Conservation (phyloP, 2,329 filamentous ascomycete species). For the Neopestalotiopsis sp. region DNA sequence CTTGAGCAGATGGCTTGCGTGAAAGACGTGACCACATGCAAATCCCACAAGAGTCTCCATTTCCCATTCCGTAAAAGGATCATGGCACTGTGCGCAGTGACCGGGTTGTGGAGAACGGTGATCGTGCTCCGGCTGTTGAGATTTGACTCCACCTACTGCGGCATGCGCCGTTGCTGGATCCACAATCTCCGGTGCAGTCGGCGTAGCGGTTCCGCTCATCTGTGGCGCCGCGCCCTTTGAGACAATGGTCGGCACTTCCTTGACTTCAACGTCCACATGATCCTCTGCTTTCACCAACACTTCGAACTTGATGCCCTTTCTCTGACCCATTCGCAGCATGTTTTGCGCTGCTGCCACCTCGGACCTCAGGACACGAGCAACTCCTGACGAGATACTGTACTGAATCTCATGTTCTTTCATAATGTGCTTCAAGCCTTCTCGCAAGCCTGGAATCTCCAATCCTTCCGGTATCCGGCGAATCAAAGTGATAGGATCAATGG, state of each 20-base stretch:
- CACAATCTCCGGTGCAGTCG: constrained; percentile 22
- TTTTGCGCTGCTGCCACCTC: constrained; percentile 88
- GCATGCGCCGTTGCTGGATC: constrained; percentile 18
- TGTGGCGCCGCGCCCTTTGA: constrained; percentile 24
- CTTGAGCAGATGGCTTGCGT: constrained; percentile 73
- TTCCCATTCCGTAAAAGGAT: constrained; percentile 64
- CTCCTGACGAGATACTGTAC: constrained; percentile 87
- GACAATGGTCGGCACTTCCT: constrained; percentile 40
- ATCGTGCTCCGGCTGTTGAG: constrained; percentile 35
- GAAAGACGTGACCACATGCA: constrained; percentile 82
- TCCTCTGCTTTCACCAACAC: constrained; percentile 56
- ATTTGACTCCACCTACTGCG: constrained; percentile 20
- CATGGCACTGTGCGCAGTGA: constrained; percentile 63
- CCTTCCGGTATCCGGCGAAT: constrained; percentile 91
- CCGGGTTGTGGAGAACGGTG: constrained; percentile 50
- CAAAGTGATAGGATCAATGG: constrained; percentile 89
- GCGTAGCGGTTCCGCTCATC: constrained; percentile 28
- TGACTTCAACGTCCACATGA: constrained; percentile 48
- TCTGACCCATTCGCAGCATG: constrained; percentile 77
- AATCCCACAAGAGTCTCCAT: constrained; percentile 79
- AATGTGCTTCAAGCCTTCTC: constrained; percentile 87
- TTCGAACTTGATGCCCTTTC: constrained; percentile 88
- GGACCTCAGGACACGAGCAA: constrained; percentile 82
- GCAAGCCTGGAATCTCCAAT: constrained; percentile 86
- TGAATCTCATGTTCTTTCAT: constrained; percentile 97